phyloP scores from a whole-genome alignment of 352 stramenopile genomes.

The Poterioochromonas sp. region DNA sequence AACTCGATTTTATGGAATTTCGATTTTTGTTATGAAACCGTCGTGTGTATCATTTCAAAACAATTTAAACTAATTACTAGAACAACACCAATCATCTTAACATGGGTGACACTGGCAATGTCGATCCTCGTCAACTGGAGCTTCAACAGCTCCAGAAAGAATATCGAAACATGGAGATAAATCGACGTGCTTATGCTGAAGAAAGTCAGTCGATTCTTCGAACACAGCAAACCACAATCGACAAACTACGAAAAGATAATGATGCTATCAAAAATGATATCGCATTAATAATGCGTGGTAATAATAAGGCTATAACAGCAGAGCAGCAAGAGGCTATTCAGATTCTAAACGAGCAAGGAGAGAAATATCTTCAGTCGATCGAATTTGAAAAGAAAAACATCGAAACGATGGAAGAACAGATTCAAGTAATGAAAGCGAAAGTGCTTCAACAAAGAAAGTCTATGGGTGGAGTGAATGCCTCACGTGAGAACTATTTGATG shows the following conservation, averaged over 20 bases:
- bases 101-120: too few relatives aligned
- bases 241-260: constrained; percentile 58
- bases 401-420: constrained; percentile 68
- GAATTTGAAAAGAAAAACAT: constrained; percentile 58
- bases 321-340: constrained; percentile 68
- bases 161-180: constrained; percentile 94
- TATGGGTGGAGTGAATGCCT: constrained; percentile 89
- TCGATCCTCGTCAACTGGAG: constrained; percentile 47
- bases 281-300: constrained; percentile 69
- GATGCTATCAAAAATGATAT: constrained; percentile 65
- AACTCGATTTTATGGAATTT: too few relatives aligned
- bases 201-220: constrained; percentile 83
- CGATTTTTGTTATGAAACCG: too few relatives aligned
- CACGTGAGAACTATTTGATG: constrained; percentile 85
- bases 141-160: constrained; percentile 82
- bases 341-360: constrained; percentile 29
- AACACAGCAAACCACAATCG: constrained; percentile 68
- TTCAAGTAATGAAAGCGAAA: constrained; percentile 52
- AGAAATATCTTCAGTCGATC: constrained; percentile 43
- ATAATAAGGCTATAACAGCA: constrained; percentile 64
- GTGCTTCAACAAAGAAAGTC: constrained; percentile 73
- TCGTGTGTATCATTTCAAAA: too few relatives aligned
- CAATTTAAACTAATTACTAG: too few relatives aligned
- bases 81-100: too few relatives aligned
- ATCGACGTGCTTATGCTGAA: constrained; percentile 79